Evolutionary conservation across 164 flowering plant genomes (phyloP), one percentile per base, ranked within the genome.

Genomic region (Tetrastigma voinierianum): DNA sequence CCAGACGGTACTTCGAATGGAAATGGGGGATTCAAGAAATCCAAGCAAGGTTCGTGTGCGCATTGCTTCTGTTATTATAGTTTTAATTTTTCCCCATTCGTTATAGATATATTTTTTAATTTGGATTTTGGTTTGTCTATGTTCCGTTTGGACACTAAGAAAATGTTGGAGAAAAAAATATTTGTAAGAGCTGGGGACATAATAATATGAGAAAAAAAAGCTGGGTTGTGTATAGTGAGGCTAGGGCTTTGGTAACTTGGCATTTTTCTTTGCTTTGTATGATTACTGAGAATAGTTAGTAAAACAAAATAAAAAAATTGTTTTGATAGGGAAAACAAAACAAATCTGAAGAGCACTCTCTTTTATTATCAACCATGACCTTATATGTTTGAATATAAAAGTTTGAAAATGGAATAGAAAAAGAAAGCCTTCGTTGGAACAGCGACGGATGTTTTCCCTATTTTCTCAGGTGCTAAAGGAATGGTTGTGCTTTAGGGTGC

Each of bases 21-120:
- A 62, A 82, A 84, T 77, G 88, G 86, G 58, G 75, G 80, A 15
- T 25, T 59, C 65, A 84, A 84, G 77, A 82, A 76, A 64, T 70
- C 65, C 66, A 81, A 73, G 70, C 77, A 68, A 79, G 86, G 84
- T 84, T 47, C 25, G 65, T 57, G 3, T 15, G 11, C 13, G 3
- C 54, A 1, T 19, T 47, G 9, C 62, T 46, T 6, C 9, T 55
- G 1, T 56, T 9, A 4, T 21, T 40, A 2, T 10, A 10, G 25
- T 10, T 25, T 48, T 46, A 23, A 7, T 2, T 46, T 21, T 25
- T 45, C 7, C 54, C 3, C 0, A n/a, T 32, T 24, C 9, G 19
- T 24, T n/a, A 2, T 32, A 24, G 25, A 13, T 64, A 24, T 19
- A n/a, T 15, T 10, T 10, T 49, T 17, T 12, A 4, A n/a, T n/a